Conservation (phyloP, 1,284 basidiomycete species). For the Peniophora sp. region DNA sequence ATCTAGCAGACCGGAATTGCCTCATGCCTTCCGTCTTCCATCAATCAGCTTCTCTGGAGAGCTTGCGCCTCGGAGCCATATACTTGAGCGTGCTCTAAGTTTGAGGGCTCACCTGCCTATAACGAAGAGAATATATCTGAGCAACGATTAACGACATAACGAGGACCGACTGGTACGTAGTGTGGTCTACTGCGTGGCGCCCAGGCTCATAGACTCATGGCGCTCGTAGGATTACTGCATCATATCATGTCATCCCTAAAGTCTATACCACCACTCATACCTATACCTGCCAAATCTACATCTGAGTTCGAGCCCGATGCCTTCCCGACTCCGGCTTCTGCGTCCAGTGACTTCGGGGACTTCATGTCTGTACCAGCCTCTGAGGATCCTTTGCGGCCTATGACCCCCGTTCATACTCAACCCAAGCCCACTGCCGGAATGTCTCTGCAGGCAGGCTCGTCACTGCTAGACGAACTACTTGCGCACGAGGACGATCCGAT, state of each 20-base stretch:
- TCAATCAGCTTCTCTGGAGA: too few relatives aligned
- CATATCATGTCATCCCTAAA: neutral
- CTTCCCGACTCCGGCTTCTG: conserved; percentile 3
- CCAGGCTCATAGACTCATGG: too few relatives aligned
- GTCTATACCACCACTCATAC: conserved; percentile 8
- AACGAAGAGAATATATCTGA: too few relatives aligned
- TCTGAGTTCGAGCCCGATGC: too few relatives aligned
- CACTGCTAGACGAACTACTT: conserved; percentile 54
- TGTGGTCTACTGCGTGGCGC: too few relatives aligned
- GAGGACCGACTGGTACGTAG: too few relatives aligned
- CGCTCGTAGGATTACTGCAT: neutral
- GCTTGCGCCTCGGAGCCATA: too few relatives aligned
- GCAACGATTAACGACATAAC: too few relatives aligned
- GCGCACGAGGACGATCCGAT: conserved; percentile 60
- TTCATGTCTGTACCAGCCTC: conserved; percentile 56
- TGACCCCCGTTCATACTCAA: conserved; percentile 12
- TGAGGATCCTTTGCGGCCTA: conserved; percentile 45
- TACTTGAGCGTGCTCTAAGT: too few relatives aligned
- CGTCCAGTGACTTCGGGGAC: conserved; percentile 56
- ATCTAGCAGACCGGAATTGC: too few relatives aligned
- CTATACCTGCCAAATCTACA: conserved; percentile 4
- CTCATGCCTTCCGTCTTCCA: too few relatives aligned
- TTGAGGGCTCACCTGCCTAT: too few relatives aligned
- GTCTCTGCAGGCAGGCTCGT: conserved; percentile 18
- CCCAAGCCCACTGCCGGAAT: conserved; percentile 10